Conservation (phyloP, 1,139 yeast genomes). For the Geotrichum citri-aurantii region DNA sequence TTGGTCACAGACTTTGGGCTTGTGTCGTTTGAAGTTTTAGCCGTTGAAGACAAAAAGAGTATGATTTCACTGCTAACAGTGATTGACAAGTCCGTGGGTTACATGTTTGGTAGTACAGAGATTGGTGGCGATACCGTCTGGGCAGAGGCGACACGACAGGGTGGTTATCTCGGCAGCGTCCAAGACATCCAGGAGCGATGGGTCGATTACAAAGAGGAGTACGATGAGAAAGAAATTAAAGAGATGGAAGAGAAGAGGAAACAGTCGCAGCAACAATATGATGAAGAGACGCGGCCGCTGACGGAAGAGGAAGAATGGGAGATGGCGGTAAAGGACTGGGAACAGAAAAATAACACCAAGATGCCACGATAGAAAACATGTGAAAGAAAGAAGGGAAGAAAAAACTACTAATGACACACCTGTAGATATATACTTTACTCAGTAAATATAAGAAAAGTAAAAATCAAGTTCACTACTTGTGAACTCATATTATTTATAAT, state of each 20-base stretch:
- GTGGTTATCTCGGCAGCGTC: conserved; percentile 48
- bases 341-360: conserved; percentile 33
- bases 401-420: neutral
- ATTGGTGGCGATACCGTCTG: conserved; percentile 93
- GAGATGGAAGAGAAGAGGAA: conserved; percentile 39
- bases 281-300: conserved; percentile 25
- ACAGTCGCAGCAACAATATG: conserved; percentile 22
- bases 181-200: conserved; percentile 91
- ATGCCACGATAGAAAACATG: conserved; percentile 4
- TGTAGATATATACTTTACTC: neutral
- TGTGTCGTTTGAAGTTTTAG: conserved; percentile 81
- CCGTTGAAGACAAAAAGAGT: conserved; percentile 84
- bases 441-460: neutral
- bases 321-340: conserved; percentile 60
- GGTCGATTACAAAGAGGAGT: conserved; percentile 77
- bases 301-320: conserved; percentile 72
- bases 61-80: conserved; percentile 76
- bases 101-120: conserved; percentile 86
- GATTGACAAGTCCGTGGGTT: conserved; percentile 90
- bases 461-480: neutral
- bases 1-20: conserved; percentile 81
- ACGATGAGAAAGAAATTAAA: conserved; percentile 58
- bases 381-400: no score
- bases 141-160: conserved; percentile 89
- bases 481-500: neutral